Evolutionary conservation across 2,329 filamentous ascomycete genomes (phyloP), one percentile per base, ranked within the genome.

Genomic region (Piedraia hortae): DNA sequence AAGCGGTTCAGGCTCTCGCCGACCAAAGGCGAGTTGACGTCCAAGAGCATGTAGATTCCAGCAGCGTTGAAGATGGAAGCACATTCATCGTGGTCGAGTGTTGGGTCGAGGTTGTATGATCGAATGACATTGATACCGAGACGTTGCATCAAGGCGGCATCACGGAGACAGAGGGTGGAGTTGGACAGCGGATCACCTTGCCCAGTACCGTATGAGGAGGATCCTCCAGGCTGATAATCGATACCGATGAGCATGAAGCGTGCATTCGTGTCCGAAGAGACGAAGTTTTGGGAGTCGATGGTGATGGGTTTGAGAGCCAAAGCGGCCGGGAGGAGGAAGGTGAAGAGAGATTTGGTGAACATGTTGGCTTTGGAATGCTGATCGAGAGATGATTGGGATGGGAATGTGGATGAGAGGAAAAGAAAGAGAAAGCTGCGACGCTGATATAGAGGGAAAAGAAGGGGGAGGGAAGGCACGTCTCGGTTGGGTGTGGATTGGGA

Each of bases 91-190:
- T 68, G 62, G 41, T 66, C 56, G 26, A 59, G 39, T 3, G 46
- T 45, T 10, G 62, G 59, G 29, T 62, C 53, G 28, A 68, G 43
- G 39, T 66, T 66, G 53, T 69, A 69, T 24, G 62, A 53, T 27
- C 63, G 60, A 32, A 68, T 62, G 5, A 61, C 63, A 43, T 69
- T 69, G 31, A 62, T 55, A 40, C 62, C 63, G 22, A 68, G 45
- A 27, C 50, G 44, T 44, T 69, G 63, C 49, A 69, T 60, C 20
- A 68, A 45, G 11, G 58, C 56, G 10, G 62, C 62, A 48, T 69
- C 62, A 23, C 63, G 55, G 31, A 66, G 40, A 37, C 63, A 69
- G 12, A 51, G 44, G 7, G 51, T 50, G n/a, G 44, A 48, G 34
- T 67, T 50, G 36, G 51, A 61, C 27, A 69, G 44, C 14, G 61